A percentile compares a stretch with the other conserved stretches of the same genome.
These are phyloP conservation scores for Alternaria conjuncta DNA, from an alignment of 2,329 filamentous ascomycete species.

Conservation along the genomic window DNA sequence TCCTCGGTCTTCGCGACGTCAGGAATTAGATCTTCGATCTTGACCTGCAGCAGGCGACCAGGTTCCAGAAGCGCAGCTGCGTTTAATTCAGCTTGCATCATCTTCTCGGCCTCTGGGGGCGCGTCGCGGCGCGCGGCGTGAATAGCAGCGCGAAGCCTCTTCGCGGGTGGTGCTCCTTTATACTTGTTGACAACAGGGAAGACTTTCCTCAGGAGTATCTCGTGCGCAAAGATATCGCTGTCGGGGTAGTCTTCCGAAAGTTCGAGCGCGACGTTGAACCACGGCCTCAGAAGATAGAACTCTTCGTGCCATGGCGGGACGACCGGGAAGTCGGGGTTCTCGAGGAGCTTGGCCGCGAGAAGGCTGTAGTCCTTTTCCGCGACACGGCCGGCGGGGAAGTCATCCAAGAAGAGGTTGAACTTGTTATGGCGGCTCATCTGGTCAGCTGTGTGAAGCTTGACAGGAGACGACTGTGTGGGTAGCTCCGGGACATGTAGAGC, in stretches of 20 bases:
- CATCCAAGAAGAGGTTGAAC: conserved; percentile 52
- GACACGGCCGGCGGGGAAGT: conserved; percentile 55
- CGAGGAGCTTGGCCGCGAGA: background rate
- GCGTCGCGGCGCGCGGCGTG: background rate
- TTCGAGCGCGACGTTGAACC: background rate
- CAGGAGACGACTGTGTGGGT: background rate
- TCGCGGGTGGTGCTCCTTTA: background rate
- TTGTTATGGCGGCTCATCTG: background rate
- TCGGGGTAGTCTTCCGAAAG: background rate
- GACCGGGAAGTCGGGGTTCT: background rate
- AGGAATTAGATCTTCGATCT: background rate
- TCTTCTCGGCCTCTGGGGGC: background rate
- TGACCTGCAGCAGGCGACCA: background rate
- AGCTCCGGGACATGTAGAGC: background rate
- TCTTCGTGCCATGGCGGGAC: background rate
- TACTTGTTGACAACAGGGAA: background rate
- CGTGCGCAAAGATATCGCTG: background rate
- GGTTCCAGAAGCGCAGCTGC: background rate
- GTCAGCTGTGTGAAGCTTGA: background rate
- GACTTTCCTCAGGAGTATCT: background rate
- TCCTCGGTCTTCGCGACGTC: background rate
- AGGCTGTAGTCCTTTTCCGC: background rate
- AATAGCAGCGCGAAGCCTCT: background rate
- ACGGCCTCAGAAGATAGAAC: background rate
- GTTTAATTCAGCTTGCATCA: background rate